phyloP scores from a whole-genome alignment of 306 rosid species.

The Cicer arietinum region DNA sequence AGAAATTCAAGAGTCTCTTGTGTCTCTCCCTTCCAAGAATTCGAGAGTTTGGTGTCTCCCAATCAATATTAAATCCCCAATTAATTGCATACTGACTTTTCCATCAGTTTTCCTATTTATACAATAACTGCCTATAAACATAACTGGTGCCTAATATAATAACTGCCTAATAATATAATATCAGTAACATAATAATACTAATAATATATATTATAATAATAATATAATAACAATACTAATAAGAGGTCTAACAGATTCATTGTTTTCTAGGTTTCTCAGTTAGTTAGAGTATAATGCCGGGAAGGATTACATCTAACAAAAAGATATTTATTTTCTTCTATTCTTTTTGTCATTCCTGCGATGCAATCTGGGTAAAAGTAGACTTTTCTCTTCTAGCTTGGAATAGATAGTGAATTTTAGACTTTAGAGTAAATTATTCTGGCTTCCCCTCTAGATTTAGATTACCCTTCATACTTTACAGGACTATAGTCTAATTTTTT shows the following conservation, averaged over 20 bases:
- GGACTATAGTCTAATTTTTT: neutral
- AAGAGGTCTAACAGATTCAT: neutral
- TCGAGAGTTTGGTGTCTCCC: too few relatives aligned
- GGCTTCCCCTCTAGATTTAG: neutral
- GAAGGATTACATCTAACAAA: neutral
- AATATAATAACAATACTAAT: too few relatives aligned
- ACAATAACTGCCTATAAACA: too few relatives aligned
- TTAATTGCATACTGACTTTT: too few relatives aligned
- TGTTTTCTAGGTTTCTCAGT: slow-evolving; percentile 18
- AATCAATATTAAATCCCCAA: too few relatives aligned
- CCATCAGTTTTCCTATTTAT: too few relatives aligned
- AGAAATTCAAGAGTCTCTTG: too few relatives aligned
- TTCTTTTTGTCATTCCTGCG: slow-evolving; percentile 22
- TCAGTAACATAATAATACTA: too few relatives aligned
- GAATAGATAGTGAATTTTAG: slow-evolving; percentile 4
- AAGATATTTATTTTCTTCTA: neutral
- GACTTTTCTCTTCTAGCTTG: slow-evolving; percentile 9
- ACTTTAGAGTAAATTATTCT: neutral
- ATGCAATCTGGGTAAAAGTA: slow-evolving; percentile 29
- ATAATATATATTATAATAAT: too few relatives aligned
- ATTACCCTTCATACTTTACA: neutral
- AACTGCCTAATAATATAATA: too few relatives aligned
- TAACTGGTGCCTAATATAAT: too few relatives aligned
- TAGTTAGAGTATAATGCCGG: slow-evolving; percentile 14
- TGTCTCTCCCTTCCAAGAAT: too few relatives aligned